phyloP scores from a whole-genome alignment of 2,329 filamentous ascomycete species.

The Septoria linicola region DNA sequence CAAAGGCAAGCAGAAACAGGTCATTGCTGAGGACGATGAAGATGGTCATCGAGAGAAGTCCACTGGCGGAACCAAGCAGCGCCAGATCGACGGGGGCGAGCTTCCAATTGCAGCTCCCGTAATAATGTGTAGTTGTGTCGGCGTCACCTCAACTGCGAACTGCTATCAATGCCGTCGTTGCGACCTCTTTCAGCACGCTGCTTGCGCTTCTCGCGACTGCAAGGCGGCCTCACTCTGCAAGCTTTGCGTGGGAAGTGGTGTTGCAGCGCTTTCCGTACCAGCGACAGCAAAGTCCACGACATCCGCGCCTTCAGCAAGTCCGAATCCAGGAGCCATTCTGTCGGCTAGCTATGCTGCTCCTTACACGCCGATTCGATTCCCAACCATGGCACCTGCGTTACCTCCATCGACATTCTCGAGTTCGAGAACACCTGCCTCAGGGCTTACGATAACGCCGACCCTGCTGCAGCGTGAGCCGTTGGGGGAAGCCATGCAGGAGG shows the following conservation, averaged over 20 bases:
- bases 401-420: not conserved
- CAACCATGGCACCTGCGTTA: not conserved
- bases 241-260: conserved; percentile 2
- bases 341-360: not conserved
- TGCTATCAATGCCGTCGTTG: conserved; percentile 4
- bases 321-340: not conserved
- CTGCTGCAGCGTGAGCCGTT: conserved; percentile 1
- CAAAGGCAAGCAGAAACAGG: conserved; percentile 8
- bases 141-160: not conserved
- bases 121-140: conserved; percentile 11
- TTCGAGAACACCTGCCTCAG: not conserved
- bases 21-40: not conserved
- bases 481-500: conserved; percentile 15
- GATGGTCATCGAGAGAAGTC: not conserved
- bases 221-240: conserved; percentile 4
- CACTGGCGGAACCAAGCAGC: too few relatives aligned
- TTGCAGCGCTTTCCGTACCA: not conserved
- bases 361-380: not conserved
- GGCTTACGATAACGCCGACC: not conserved
- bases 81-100: not conserved
- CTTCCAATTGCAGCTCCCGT: not conserved
- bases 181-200: conserved; percentile 3
- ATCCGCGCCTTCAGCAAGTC: not conserved
- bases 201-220: not conserved
- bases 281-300: too few relatives aligned